A percentile compares a stretch with the other conserved stretches of the same genome.
phyloP scores from a whole-genome alignment of 2,329 filamentous ascomycete genomes.

The Colletotrichum brevisporum region DNA sequence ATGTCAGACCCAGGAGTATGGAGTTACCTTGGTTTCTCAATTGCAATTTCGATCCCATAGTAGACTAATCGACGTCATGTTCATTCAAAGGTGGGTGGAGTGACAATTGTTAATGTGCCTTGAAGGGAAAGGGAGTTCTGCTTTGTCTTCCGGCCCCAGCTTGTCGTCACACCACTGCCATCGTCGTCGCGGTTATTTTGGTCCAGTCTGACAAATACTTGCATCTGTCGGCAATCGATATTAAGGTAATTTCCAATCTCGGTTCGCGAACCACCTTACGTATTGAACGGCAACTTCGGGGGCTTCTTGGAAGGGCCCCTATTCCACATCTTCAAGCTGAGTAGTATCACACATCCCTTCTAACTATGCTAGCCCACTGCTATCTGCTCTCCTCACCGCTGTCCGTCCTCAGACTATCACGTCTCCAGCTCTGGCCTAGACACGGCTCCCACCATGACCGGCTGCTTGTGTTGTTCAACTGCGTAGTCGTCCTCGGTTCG shows the following conservation, averaged over 20 bases:
- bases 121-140: neutral
- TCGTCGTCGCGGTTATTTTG: too few relatives aligned
- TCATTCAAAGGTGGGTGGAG: neutral
- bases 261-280: neutral
- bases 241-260: conserved; percentile 3
- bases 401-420: too few relatives aligned
- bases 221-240: neutral
- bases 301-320: neutral
- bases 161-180: neutral
- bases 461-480: conserved; percentile 9
- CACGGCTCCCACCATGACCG: conserved; percentile 15
- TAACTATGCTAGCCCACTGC: too few relatives aligned
- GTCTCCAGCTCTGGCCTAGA: neutral
- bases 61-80: conserved; percentile 30
- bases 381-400: too few relatives aligned
- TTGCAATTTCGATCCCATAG: conserved; percentile 17
- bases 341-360: too few relatives aligned
- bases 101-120: too few relatives aligned
- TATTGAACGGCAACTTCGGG: too few relatives aligned
- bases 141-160: too few relatives aligned
- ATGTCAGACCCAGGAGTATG: conserved; percentile 30
- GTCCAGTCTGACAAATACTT: neutral
- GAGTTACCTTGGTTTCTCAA: conserved; percentile 15
- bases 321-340: neutral
- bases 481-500: neutral